Evolutionary conservation across 108 stramenopile species (phyloP).

Genomic region (Cyclostephanos tholiformis): DNA sequence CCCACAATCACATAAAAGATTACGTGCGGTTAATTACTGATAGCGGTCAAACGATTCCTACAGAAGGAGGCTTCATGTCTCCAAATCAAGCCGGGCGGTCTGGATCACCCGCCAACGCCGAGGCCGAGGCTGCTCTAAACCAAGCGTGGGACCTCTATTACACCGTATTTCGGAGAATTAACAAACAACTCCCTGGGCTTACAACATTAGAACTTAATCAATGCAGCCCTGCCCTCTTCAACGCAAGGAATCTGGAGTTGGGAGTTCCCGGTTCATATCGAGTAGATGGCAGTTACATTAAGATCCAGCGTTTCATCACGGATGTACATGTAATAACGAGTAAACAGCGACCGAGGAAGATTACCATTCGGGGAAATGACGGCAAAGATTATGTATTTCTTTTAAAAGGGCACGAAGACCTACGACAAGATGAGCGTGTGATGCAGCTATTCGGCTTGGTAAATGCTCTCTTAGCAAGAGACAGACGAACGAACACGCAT

Average conservation of each 20-base stretch:
- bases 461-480: slow-evolving; percentile 96
- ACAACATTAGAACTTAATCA: slow-evolving; percentile 88
- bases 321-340: slow-evolving; percentile 93
- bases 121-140: slow-evolving; percentile 77
- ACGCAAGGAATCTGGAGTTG: slow-evolving; percentile 86
- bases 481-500: slow-evolving; percentile 90
- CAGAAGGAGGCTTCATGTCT: slow-evolving; percentile 52
- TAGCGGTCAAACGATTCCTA: slow-evolving; percentile 68
- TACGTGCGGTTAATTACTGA: slow-evolving; percentile 61
- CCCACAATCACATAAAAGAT: slow-evolving; percentile 68
- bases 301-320: slow-evolving; percentile 88
- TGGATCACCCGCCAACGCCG: slow-evolving; percentile 52
- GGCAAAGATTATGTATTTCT: slow-evolving; percentile 97
- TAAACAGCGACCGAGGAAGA: slow-evolving; percentile 98
- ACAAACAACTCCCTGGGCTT: slow-evolving; percentile 89
- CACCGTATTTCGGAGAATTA: slow-evolving; percentile 92
- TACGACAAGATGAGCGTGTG: slow-evolving; percentile 99
- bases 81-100: slow-evolving; percentile 27
- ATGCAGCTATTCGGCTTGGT: slow-evolving; percentile 99
- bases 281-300: slow-evolving; percentile 89
- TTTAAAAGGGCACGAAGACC: slow-evolving; percentile 99
- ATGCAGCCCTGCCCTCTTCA: slow-evolving; percentile 88
- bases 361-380: slow-evolving; percentile 93
- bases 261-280: slow-evolving; percentile 97
- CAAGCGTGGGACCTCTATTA: slow-evolving; percentile 99